Evolutionary conservation across 2,329 filamentous ascomycete species (phyloP).

Genomic region (Alternaria dauci): DNA sequence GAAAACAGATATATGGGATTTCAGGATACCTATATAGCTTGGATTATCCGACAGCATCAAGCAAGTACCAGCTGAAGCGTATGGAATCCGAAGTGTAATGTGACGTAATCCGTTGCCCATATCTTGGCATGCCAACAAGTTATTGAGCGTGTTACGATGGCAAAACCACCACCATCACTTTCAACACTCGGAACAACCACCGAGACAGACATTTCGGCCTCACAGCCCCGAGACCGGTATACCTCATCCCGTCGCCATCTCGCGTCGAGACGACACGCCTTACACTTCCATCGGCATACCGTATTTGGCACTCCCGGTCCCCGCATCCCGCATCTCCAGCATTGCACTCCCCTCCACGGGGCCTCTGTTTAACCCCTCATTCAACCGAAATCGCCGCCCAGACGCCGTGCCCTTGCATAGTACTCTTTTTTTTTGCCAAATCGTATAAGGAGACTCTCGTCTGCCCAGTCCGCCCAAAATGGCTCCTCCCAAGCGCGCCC

Average conservation of each 20-base stretch:
- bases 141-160: not conserved
- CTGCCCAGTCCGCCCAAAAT: slow-evolving; percentile 18
- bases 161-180: not conserved
- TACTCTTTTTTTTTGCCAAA: not conserved
- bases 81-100: not conserved
- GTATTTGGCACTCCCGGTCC: slow-evolving; percentile 26
- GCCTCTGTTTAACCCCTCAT: slow-evolving; percentile 24
- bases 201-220: slow-evolving; percentile 21
- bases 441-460: slow-evolving; percentile 21
- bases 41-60: not conserved
- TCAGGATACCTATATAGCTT: not conserved
- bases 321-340: slow-evolving; percentile 24
- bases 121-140: slow-evolving; percentile 2
- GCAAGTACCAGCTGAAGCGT: not conserved
- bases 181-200: slow-evolving; percentile 23
- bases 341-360: slow-evolving; percentile 14
- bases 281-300: slow-evolving; percentile 34
- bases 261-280: slow-evolving; percentile 2
- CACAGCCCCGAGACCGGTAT: slow-evolving; percentile 5
- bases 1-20: not conserved
- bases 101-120: not conserved
- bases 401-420: not conserved
- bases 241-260: slow-evolving; percentile 2
- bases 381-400: slow-evolving; percentile 19
- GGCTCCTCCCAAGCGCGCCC: slow-evolving; percentile 40